Conservation (phyloP, 1,139 yeast species). For the Sugiyamaella grinbergsii region DNA sequence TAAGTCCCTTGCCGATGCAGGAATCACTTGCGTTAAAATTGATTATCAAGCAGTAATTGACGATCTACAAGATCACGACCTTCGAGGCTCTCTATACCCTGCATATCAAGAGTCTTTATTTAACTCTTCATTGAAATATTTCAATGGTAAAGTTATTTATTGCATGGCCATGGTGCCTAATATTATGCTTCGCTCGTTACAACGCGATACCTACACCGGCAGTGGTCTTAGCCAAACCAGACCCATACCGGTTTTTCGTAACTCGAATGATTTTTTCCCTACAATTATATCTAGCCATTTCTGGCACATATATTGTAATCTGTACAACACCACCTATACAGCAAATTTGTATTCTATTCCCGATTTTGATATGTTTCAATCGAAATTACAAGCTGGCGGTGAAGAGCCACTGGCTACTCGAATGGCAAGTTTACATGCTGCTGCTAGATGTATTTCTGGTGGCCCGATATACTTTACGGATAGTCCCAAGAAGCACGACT, state of each 20-base stretch:
- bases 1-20: slow-evolving; percentile 31
- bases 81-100: slow-evolving; percentile 29
- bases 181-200: slow-evolving; percentile 32
- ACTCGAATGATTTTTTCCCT: slow-evolving; percentile 40
- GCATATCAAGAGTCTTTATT: slow-evolving; percentile 37
- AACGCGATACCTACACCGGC: background rate
- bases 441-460: slow-evolving; percentile 39
- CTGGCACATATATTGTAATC: slow-evolving; percentile 41
- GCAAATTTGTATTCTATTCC: slow-evolving; percentile 34
- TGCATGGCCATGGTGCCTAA: slow-evolving; percentile 41
- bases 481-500: slow-evolving; percentile 31
- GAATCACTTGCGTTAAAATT: slow-evolving; percentile 39
- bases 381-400: slow-evolving; percentile 27
- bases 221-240: background rate
- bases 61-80: slow-evolving; percentile 28
- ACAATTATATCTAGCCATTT: slow-evolving; percentile 34
- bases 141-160: slow-evolving; percentile 37
- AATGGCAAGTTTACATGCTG: slow-evolving; percentile 37
- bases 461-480: slow-evolving; percentile 42
- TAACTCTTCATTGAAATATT: slow-evolving; percentile 30
- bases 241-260: slow-evolving; percentile 34
- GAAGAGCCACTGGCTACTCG: slow-evolving; percentile 15
- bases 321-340: slow-evolving; percentile 36
- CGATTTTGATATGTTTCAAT: slow-evolving; percentile 43
- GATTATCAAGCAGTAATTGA: slow-evolving; percentile 39